Percentiles rank a stretch among this genome's conserved stretches.
Conservation (phyloP, 2,329 filamentous ascomycete species). For the Verticillium dahliae region DNA sequence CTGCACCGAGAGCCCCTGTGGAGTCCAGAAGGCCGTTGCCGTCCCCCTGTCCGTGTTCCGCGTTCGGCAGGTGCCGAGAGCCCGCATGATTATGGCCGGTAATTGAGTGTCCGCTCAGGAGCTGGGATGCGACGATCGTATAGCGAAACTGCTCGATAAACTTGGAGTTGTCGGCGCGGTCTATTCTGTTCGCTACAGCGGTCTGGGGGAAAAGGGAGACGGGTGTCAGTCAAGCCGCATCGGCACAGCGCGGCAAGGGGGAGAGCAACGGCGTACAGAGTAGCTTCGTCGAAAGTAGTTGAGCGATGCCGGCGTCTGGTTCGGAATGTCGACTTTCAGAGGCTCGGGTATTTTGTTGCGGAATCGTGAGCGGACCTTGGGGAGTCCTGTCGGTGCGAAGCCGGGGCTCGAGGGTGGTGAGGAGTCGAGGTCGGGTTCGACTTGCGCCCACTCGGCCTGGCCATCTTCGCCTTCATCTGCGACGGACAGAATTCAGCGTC, state of each 20-base stretch:
- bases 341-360: conserved; percentile 39
- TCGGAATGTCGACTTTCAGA: conserved; percentile 34
- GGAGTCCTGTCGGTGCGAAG: conserved; percentile 52
- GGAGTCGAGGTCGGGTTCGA: conserved; percentile 29
- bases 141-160: conserved; percentile 94
- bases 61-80: conserved; percentile 12
- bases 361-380: conserved; percentile 46
- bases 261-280: conserved; percentile 34
- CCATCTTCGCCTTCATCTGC: conserved; percentile 44
- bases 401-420: conserved; percentile 42
- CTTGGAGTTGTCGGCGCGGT: conserved; percentile 70
- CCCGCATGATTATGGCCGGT: conserved; percentile 28
- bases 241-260: neutral
- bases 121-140: conserved; percentile 83
- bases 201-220: conserved; percentile 35
- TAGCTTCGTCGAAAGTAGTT: conserved; percentile 41
- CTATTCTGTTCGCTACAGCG: conserved; percentile 65
- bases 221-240: conserved; percentile 10
- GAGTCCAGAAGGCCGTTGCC: conserved; percentile 29
- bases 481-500: conserved; percentile 8
- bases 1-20: conserved; percentile 42
- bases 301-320: conserved; percentile 31
- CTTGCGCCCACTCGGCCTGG: conserved; percentile 38
- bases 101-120: conserved; percentile 66
- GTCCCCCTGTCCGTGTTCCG: conserved; percentile 15